Evolutionary conservation across 2,329 filamentous ascomycete genomes (phyloP).

Genomic region (Pyricularia sp.): DNA sequence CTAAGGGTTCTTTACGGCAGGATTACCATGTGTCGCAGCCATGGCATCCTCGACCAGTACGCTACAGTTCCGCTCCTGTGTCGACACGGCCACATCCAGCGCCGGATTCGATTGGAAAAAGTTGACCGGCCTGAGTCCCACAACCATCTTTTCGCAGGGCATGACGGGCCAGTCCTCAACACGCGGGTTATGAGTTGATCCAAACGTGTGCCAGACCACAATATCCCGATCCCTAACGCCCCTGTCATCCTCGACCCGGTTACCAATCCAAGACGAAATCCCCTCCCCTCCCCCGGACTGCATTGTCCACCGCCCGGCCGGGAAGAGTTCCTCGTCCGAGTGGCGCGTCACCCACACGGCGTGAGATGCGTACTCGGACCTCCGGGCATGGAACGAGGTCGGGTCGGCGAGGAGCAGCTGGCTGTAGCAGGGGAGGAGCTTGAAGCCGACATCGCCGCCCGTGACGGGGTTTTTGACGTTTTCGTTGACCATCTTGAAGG

Average conservation of each 20-base stretch:
- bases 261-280: constrained; percentile 28
- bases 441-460: constrained; percentile 34
- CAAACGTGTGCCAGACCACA: constrained; percentile 48
- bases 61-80: constrained; percentile 8
- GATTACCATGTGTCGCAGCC: not conserved
- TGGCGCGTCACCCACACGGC: constrained; percentile 36
- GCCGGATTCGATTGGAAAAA: constrained; percentile 10
- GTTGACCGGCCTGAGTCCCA: constrained; percentile 8
- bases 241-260: constrained; percentile 12
- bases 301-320: constrained; percentile 32
- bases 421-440: constrained; percentile 35
- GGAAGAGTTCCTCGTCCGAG: constrained; percentile 31
- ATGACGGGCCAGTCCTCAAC: constrained; percentile 62
- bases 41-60: constrained; percentile 9
- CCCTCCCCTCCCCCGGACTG: constrained; percentile 34
- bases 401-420: constrained; percentile 31
- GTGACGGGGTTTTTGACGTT: constrained; percentile 30
- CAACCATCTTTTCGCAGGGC: constrained; percentile 18
- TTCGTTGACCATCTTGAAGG: constrained; percentile 40
- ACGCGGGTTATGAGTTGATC: constrained; percentile 56
- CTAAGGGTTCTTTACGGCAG: not conserved
- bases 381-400: constrained; percentile 26
- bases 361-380: constrained; percentile 33
- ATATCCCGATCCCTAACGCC: constrained; percentile 37
- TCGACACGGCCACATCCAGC: constrained; percentile 8